Percentiles rank a stretch among this genome's conserved stretches.
Evolutionary conservation across 305 asterid genomes (phyloP).

Genomic region (Striga hermonthica): DNA sequence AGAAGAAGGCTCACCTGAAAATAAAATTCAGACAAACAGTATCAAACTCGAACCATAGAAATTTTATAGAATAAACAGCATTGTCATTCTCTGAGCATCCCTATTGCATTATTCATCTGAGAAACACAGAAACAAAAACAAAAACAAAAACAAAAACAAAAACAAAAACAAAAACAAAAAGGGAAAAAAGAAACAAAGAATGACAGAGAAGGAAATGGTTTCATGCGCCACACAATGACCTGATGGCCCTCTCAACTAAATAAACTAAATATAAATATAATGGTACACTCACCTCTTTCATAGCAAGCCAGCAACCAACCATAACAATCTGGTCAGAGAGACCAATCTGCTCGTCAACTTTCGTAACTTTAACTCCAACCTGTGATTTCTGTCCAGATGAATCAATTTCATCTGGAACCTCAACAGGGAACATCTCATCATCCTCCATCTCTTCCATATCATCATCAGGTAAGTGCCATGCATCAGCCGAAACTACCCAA

Average conservation of each 20-base stretch:
- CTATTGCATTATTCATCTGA: conserved; percentile 11
- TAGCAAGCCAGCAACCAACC: conserved; percentile 99
- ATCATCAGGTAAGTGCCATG: conserved; percentile 80
- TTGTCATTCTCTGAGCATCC: conserved; percentile 18
- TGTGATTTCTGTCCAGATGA: conserved; percentile 37
- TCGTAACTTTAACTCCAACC: conserved; percentile 39
- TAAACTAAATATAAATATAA: too few relatives aligned
- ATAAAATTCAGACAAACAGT: conserved; percentile 26
- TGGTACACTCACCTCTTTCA: conserved; percentile 75
- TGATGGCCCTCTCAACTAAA: too few relatives aligned
- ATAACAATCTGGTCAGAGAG: conserved; percentile 76
- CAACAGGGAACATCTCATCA: conserved; percentile 51
- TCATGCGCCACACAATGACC: too few relatives aligned
- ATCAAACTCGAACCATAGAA: conserved; percentile 3
- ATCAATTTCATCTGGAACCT: conserved; percentile 43
- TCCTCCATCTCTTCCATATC: conserved; percentile 75
- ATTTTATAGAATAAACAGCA: conserved; percentile 19
- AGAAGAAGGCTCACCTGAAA: conserved; percentile 93
- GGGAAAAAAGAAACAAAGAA: neutral
- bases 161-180: neutral
- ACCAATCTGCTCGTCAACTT: conserved; percentile 45
- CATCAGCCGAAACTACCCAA: conserved; percentile 94
- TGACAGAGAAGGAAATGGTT: too few relatives aligned
- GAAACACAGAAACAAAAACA: neutral
- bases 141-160: too few relatives aligned